A percentile compares a stretch with the other conserved stretches of the same genome.
phyloP scores from a whole-genome alignment of 1,284 basidiomycete species.

The Coniophora puteana region DNA sequence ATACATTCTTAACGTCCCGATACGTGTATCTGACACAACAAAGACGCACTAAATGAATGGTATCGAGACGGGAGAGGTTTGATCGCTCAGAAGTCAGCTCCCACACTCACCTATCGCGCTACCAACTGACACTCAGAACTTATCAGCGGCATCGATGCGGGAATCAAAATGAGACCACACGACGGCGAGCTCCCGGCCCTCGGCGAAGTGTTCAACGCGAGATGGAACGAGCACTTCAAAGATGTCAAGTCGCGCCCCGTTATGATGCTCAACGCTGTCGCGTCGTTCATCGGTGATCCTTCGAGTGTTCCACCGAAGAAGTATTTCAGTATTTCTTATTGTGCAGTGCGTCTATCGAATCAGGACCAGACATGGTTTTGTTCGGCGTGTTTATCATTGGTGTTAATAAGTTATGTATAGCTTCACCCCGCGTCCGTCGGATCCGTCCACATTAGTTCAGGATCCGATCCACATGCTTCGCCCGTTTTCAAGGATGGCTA shows the following conservation, averaged over 20 bases:
- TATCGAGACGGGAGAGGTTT: constrained; percentile 24
- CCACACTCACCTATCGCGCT: neutral
- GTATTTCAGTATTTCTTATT: constrained; percentile 14
- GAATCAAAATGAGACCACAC: constrained; percentile 46
- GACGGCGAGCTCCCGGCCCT: constrained; percentile 38
- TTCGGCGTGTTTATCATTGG: neutral
- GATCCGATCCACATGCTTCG: constrained; percentile 29
- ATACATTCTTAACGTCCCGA: neutral
- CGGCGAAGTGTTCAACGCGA: constrained; percentile 38
- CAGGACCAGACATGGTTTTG: no score
- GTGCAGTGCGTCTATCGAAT: no score
- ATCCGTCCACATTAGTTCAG: constrained; percentile 39
- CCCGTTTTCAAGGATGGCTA: constrained; percentile 36
- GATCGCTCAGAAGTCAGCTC: constrained; percentile 28
- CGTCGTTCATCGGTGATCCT: constrained; percentile 12
- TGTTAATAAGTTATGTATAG: constrained; percentile 17
- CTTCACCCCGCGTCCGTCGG: constrained; percentile 38
- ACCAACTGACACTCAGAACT: neutral
- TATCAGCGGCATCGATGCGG: constrained; percentile 39
- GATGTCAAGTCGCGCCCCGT: no score
- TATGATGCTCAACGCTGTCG: no score
- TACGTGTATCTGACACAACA: no score
- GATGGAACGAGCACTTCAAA: constrained; percentile 42
- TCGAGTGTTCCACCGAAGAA: constrained; percentile 12
- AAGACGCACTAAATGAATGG: constrained; percentile 18